Base-by-base conservation (phyloP, 31 red algal genomes). In the Asparagopsis taxiformis region DNA sequence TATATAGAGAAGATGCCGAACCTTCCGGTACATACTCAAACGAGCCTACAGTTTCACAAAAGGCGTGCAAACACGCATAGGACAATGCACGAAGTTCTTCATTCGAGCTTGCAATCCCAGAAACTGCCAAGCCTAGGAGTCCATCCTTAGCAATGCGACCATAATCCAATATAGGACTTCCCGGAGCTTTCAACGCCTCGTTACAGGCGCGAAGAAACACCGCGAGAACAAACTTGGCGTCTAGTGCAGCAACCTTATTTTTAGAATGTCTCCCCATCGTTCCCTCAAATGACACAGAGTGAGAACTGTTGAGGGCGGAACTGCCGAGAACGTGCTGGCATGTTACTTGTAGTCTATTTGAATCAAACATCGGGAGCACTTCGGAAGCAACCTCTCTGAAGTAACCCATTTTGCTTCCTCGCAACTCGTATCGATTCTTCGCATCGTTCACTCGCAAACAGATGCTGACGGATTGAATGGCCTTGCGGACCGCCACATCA, bases 151-250 rank as follows among this genome's bases (percentile, higher is more conserved):
- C 58, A 10, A 85, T 36, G 16, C 44, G 20, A 9, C 60, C 69
- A 55, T 74, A 62, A 60, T 85, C 80, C n/a, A 85, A 26, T 25
- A 85, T 31, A 21, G 80, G 53, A 50, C 21, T 62, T 31, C 48
- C 24, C 16, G 68, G 70, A 25, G 22, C 37, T 19, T 51, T 56
- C 3, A 67, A 19, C 9, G 80, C 80, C 51, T 85, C 80, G 2
- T 30, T 50, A 33, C 69, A 74, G 15, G 67, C 80, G 31, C 26
- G 31, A 26, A 74, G 23, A 31, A 85, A 72, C 5, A 67, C 31
- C 33, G 33, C 16, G 21, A 85, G 49, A 67, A 85, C 80, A 29
- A 85, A 85, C 21, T 35, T 34, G 3, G 58, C 57, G 48, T 77
- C 58, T 28, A 48, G 64, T 5, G 35, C 21, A n/a, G n/a, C n/a